Evolutionary conservation across 1,284 basidiomycete species (phyloP).

Genomic region (Apiotrichum laibachii): DNA sequence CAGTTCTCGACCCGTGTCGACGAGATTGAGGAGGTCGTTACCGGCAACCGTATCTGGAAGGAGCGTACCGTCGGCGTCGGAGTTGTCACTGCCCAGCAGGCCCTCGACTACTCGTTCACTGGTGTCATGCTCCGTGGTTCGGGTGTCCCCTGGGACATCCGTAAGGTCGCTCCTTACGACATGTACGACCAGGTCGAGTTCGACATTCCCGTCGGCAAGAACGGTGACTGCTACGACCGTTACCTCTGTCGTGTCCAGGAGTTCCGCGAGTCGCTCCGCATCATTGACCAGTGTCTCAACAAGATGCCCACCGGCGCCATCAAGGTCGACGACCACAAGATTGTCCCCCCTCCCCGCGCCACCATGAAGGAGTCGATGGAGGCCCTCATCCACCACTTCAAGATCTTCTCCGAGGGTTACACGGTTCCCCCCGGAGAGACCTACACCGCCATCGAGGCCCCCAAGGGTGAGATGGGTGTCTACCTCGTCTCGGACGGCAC

Average conservation of each 20-base stretch:
- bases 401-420: constrained; percentile 96
- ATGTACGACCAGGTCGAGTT: constrained; percentile 98
- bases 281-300: constrained; percentile 89
- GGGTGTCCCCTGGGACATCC: constrained; percentile 91
- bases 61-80: constrained; percentile 89
- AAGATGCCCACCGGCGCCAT: constrained; percentile 92
- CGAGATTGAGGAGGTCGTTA: constrained; percentile 97
- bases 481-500: constrained; percentile 91
- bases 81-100: constrained; percentile 85
- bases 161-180: constrained; percentile 91
- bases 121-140: constrained; percentile 96
- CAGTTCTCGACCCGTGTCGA: constrained; percentile 83
- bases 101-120: constrained; percentile 88
- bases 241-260: constrained; percentile 98
- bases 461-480: constrained; percentile 98
- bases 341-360: constrained; percentile 93
- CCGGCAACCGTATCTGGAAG: constrained; percentile 98
- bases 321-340: constrained; percentile 97
- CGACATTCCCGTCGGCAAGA: constrained; percentile 91
- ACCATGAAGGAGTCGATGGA: constrained; percentile 99
- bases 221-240: constrained; percentile 82
- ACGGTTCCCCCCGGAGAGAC: constrained; percentile 97
- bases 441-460: constrained; percentile 95
- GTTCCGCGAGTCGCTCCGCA: constrained; percentile 89
- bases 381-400: constrained; percentile 96